phyloP scores from a whole-genome alignment of 768 basidiomycete species.

The Suillus subalutaceus region DNA sequence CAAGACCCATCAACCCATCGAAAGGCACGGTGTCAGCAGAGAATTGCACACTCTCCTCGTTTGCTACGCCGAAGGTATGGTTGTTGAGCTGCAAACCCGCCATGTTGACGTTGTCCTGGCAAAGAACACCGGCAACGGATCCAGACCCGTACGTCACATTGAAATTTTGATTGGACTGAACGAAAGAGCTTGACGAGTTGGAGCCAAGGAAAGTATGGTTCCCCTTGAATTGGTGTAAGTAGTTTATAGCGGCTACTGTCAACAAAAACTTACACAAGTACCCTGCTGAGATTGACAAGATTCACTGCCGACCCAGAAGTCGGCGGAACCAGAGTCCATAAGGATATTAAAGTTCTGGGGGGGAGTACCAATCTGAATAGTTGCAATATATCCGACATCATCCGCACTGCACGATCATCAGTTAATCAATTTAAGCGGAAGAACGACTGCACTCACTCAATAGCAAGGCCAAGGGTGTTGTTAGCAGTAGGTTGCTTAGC shows the following conservation, averaged over 20 bases:
- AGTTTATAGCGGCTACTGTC: neutral
- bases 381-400: conserved; percentile 62
- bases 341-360: conserved; percentile 56
- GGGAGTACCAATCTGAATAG: conserved; percentile 69
- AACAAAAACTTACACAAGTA: conserved; percentile 40
- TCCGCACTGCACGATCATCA: conserved; percentile 37
- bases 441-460: conserved; percentile 51
- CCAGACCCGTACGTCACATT: conserved; percentile 73
- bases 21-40: conserved; percentile 50
- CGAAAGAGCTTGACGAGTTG: conserved; percentile 63
- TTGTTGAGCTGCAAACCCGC: conserved; percentile 59
- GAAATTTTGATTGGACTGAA: conserved; percentile 53
- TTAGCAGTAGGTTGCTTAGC: conserved; percentile 44
- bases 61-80: conserved; percentile 73
- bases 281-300: conserved; percentile 48
- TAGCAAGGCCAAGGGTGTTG: conserved; percentile 68
- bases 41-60: conserved; percentile 64
- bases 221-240: conserved; percentile 43
- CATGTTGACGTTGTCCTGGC: conserved; percentile 63
- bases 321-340: conserved; percentile 74
- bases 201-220: conserved; percentile 70
- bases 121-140: conserved; percentile 61
- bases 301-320: conserved; percentile 66
- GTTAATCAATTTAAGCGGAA: conserved; percentile 6
- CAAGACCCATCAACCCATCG: conserved; percentile 80